Percentiles rank a stretch among this genome's conserved stretches.
phyloP scores from a whole-genome alignment of 2,329 filamentous ascomycete genomes.

The Dothistroma pini region DNA sequence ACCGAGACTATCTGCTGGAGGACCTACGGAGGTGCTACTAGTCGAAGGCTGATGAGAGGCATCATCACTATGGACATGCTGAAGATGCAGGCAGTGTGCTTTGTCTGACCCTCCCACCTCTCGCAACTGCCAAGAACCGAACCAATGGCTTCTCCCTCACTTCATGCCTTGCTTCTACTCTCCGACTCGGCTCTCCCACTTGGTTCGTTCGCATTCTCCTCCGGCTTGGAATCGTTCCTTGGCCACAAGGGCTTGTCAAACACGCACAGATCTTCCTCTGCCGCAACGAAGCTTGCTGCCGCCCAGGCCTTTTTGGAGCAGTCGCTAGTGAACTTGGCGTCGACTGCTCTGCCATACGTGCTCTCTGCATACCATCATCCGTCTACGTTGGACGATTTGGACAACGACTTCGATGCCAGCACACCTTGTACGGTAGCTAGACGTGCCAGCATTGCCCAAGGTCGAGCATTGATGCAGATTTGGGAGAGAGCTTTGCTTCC shows the following conservation, averaged over 20 bases:
- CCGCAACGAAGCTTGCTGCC: conserved; percentile 30
- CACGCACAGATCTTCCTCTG: conserved; percentile 26
- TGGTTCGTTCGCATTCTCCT: conserved; percentile 84
- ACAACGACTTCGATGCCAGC: conserved; percentile 73
- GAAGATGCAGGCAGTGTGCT: neutral
- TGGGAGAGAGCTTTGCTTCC: conserved; percentile 56
- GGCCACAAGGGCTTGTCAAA: conserved; percentile 53
- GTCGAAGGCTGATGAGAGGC: neutral
- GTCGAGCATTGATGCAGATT: conserved; percentile 67
- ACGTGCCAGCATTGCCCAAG: conserved; percentile 71
- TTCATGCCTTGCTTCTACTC: conserved; percentile 71
- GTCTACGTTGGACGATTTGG: conserved; percentile 52
- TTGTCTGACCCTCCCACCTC: neutral
- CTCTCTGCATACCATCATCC: conserved; percentile 63
- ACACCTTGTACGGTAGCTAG: conserved; percentile 76
- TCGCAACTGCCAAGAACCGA: neutral
- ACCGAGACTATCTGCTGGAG: neutral
- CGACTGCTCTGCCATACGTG: conserved; percentile 70
- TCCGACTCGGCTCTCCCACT: conserved; percentile 78
- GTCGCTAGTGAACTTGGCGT: conserved; percentile 67
- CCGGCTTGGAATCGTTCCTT: conserved; percentile 76
- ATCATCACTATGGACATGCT: neutral
- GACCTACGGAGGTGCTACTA: no score
- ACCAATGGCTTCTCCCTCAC: conserved; percentile 22
- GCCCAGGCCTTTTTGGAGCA: conserved; percentile 66